These are phyloP conservation scores for Apiospora pterosperma DNA, from an alignment of 2,329 filamentous ascomycete genomes.

Conservation along the genomic window DNA sequence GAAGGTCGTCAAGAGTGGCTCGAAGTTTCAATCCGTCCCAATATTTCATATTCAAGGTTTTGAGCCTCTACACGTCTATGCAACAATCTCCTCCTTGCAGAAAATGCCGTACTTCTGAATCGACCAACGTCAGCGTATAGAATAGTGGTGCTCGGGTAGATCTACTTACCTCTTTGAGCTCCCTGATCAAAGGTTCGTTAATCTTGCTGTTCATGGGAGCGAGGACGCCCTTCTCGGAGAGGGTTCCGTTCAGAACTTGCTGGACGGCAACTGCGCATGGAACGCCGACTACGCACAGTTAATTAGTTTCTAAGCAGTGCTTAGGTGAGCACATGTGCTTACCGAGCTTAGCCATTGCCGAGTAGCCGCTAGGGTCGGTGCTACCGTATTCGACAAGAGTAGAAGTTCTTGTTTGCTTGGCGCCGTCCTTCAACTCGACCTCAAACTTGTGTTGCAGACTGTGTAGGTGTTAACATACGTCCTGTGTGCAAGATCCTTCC, in stretches of 20 bases:
- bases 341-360: constrained; percentile 72
- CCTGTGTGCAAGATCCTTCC: not conserved
- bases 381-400: constrained; percentile 79
- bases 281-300: not conserved
- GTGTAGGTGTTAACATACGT: not conserved
- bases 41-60: too few relatives aligned
- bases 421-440: constrained; percentile 79
- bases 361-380: constrained; percentile 67
- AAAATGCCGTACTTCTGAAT: constrained; percentile 52
- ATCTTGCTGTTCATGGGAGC: constrained; percentile 73
- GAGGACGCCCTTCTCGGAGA: constrained; percentile 70
- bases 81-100: constrained; percentile 17
- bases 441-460: constrained; percentile 75
- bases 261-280: constrained; percentile 54
- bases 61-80: constrained; percentile 5
- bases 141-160: constrained; percentile 2
- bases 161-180: constrained; percentile 47
- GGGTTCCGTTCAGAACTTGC: constrained; percentile 72
- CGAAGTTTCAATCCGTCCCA: too few relatives aligned
- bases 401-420: constrained; percentile 71
- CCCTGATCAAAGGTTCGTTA: constrained; percentile 58
- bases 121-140: not conserved
- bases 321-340: not conserved
- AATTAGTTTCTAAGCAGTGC: not conserved
- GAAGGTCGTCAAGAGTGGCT: too few relatives aligned